These are phyloP conservation scores for Blastomyces percursus DNA, from an alignment of 2,329 filamentous ascomycete genomes.

Conservation along the genomic window DNA sequence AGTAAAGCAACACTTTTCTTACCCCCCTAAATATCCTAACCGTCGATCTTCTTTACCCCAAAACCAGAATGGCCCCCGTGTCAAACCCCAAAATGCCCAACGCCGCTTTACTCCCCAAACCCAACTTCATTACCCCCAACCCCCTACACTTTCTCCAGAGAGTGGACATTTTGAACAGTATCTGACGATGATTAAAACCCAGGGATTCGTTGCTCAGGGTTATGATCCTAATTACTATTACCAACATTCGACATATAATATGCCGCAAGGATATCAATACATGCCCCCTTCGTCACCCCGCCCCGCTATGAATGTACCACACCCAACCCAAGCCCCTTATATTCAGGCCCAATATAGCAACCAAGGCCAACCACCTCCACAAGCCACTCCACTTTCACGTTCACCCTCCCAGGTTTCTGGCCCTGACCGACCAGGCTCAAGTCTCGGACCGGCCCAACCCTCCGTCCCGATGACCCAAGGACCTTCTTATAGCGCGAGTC, in stretches of 20 bases:
- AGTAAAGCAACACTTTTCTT: conserved; percentile 42
- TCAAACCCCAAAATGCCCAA: conserved; percentile 9
- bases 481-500: conserved; percentile 42
- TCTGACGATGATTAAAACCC: conserved; percentile 56
- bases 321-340: conserved; percentile 38
- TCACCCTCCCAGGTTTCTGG: conserved; percentile 68
- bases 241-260: conserved; percentile 32
- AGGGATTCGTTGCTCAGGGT: conserved; percentile 45
- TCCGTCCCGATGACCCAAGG: conserved; percentile 31
- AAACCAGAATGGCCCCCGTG: conserved; percentile 15
- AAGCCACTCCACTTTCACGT: conserved; percentile 65
- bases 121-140: conserved; percentile 21
- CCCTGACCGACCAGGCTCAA: conserved; percentile 53
- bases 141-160: conserved; percentile 56
- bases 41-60: conserved; percentile 24
- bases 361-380: conserved; percentile 39
- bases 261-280: conserved; percentile 23
- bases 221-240: conserved; percentile 40
- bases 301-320: conserved; percentile 31
- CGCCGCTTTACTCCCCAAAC: conserved; percentile 14
- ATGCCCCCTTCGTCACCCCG: conserved; percentile 38
- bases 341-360: conserved; percentile 44
- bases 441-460: conserved; percentile 47
- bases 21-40: conserved; percentile 19
- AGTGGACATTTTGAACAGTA: conserved; percentile 59